Evolutionary conservation across 2,329 filamentous ascomycete genomes (phyloP).

Genomic region (Tolypocladium endophyticum): DNA sequence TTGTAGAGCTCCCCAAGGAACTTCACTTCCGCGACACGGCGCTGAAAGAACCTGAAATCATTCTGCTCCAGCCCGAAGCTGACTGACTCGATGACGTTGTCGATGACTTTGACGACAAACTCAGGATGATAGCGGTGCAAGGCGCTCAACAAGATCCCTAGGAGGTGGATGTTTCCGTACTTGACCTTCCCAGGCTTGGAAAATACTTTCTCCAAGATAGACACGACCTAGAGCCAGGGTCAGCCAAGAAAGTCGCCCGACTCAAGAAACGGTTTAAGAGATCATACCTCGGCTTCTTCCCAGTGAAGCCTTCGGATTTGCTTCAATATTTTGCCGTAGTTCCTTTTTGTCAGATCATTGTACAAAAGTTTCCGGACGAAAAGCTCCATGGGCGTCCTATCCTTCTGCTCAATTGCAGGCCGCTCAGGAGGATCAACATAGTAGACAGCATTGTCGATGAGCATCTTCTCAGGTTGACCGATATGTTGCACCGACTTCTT

Average conservation of each 20-base stretch:
- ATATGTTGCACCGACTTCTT: slow-evolving; percentile 96
- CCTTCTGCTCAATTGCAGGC: slow-evolving; percentile 91
- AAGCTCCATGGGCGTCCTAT: slow-evolving; percentile 83
- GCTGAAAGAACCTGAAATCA: slow-evolving; percentile 95
- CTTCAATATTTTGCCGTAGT: slow-evolving; percentile 86
- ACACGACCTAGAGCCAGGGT: slow-evolving; percentile 44
- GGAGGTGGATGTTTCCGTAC: slow-evolving; percentile 89
- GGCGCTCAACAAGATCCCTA: slow-evolving; percentile 80
- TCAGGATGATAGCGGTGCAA: slow-evolving; percentile 85
- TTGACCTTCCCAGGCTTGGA: slow-evolving; percentile 96
- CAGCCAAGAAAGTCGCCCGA: neutral
- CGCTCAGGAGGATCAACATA: slow-evolving; percentile 94
- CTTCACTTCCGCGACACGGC: slow-evolving; percentile 88
- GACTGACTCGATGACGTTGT: slow-evolving; percentile 82
- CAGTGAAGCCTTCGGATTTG: slow-evolving; percentile 93
- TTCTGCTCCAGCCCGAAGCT: slow-evolving; percentile 85
- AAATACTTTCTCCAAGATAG: slow-evolving; percentile 79
- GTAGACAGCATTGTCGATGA: slow-evolving; percentile 96
- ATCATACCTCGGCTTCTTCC: slow-evolving; percentile 73
- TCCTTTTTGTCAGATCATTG: slow-evolving; percentile 85
- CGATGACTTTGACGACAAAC: slow-evolving; percentile 85
- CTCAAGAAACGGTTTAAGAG: neutral
- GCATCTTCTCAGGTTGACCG: slow-evolving; percentile 91
- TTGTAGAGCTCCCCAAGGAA: slow-evolving; percentile 96
- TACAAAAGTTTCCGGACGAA: slow-evolving; percentile 92